Percentiles rank a stretch among this genome's conserved stretches.
phyloP scores from a whole-genome alignment of 345 rosid genomes.

The Salix caprea region DNA sequence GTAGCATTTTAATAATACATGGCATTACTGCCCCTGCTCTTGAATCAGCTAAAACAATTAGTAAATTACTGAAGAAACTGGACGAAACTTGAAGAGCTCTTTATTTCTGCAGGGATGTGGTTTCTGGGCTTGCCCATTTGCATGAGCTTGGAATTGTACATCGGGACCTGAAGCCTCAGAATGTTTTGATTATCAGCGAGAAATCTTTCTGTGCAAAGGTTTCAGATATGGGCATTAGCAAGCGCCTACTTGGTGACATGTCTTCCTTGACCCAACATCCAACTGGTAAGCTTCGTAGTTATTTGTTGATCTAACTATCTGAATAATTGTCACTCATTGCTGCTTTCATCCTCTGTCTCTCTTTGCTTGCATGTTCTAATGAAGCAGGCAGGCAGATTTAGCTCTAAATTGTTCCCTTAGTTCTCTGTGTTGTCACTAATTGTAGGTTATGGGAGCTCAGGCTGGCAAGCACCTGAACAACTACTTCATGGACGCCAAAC shows the following conservation, averaged over 20 bases:
- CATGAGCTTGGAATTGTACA: slow-evolving; percentile 91
- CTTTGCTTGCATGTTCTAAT: background rate
- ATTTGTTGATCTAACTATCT: background rate
- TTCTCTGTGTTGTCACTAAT: slow-evolving; percentile 6
- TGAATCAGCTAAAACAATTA: background rate
- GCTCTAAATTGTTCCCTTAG: background rate
- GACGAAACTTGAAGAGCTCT: background rate
- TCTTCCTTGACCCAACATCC: slow-evolving; percentile 76
- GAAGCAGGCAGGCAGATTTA: background rate
- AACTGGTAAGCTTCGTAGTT: slow-evolving; percentile 44
- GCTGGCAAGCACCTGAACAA: slow-evolving; percentile 99
- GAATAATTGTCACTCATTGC: background rate
- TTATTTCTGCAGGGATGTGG: slow-evolving; percentile 58
- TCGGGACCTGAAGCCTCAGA: slow-evolving; percentile 90
- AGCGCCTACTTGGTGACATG: slow-evolving; percentile 61
- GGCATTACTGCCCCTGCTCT: background rate
- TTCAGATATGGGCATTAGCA: slow-evolving; percentile 97
- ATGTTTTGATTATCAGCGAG: slow-evolving; percentile 67
- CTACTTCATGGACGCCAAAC: slow-evolving; percentile 83
- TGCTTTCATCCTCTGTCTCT: background rate
- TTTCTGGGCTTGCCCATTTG: slow-evolving; percentile 75
- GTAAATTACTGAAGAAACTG: background rate
- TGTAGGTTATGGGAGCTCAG: slow-evolving; percentile 91
- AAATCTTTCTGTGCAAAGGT: slow-evolving; percentile 68
- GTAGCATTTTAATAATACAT: background rate